Percentiles rank a stretch among this genome's conserved stretches.
phyloP scores from a whole-genome alignment of 2,329 filamentous ascomycete genomes.

The Fonsecaea monophora region DNA sequence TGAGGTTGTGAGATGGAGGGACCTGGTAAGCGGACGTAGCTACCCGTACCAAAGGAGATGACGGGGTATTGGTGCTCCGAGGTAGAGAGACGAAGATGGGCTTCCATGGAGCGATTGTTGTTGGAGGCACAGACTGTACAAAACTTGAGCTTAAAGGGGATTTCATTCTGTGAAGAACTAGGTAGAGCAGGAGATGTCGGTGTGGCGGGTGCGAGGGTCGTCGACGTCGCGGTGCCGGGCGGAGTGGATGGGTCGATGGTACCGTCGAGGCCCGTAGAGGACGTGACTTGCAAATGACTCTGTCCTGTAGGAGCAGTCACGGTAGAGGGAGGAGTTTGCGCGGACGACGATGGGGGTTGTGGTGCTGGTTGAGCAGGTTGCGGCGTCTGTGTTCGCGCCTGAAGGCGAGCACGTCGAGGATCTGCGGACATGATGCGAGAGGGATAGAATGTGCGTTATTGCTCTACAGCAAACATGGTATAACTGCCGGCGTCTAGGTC shows the following conservation, averaged over 20 bases:
- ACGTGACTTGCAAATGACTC: background rate
- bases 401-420: conserved; percentile 58
- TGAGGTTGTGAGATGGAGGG: conserved; percentile 92
- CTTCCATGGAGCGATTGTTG: conserved; percentile 99
- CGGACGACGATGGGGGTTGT: conserved; percentile 21
- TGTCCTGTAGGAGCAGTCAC: conserved; percentile 10
- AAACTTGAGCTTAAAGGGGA: conserved; percentile 88
- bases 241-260: conserved; percentile 28
- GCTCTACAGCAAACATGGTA: conserved; percentile 15
- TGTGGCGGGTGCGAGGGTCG: conserved; percentile 23
- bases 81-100: conserved; percentile 88
- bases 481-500: background rate
- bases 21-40: conserved; percentile 88
- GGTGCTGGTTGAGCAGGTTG: conserved; percentile 28
- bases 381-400: conserved; percentile 53
- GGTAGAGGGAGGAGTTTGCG: conserved; percentile 26
- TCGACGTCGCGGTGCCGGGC: conserved; percentile 28
- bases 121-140: conserved; percentile 99
- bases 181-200: conserved; percentile 28
- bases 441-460: conserved; percentile 19
- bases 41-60: conserved; percentile 96
- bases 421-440: conserved; percentile 53
- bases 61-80: conserved; percentile 88
- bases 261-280: conserved; percentile 32
- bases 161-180: conserved; percentile 15